Evolutionary conservation across 306 rosid species (phyloP).

Genomic region (Gynostemma pentaphyllum): DNA sequence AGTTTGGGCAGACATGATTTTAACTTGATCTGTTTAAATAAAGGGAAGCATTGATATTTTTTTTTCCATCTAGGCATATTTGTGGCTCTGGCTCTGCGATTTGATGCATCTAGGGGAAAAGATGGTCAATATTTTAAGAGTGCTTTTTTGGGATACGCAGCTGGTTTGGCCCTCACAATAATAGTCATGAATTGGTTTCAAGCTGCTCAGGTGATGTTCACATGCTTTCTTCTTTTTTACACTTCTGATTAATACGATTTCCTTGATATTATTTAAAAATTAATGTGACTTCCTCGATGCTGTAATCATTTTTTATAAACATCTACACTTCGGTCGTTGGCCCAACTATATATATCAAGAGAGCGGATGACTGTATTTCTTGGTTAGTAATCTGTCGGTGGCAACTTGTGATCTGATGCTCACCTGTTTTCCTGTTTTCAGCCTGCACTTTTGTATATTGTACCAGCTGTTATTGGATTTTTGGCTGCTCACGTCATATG

Average conservation of each 20-base stretch:
- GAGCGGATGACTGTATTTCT: background rate
- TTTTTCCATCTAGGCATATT: constrained; percentile 57
- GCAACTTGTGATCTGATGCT: constrained; percentile 3
- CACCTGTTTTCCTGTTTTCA: constrained; percentile 21
- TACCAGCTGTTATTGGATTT: constrained; percentile 85
- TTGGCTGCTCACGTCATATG: constrained; percentile 86
- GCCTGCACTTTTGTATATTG: constrained; percentile 96
- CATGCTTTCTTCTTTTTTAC: background rate
- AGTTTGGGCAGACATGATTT: background rate
- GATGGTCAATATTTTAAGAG: constrained; percentile 80
- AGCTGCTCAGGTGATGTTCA: constrained; percentile 85
- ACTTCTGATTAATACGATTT: background rate
- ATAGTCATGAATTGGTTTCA: constrained; percentile 99
- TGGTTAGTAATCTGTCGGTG: background rate
- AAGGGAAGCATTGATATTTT: background rate
- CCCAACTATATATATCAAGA: background rate
- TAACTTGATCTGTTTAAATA: too few relatives aligned
- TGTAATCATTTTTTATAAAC: background rate
- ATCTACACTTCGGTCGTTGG: background rate
- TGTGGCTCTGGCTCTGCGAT: constrained; percentile 93
- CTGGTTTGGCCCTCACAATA: constrained; percentile 81
- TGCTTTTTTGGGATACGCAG: constrained; percentile 77
- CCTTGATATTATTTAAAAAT: too few relatives aligned
- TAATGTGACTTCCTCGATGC: background rate
- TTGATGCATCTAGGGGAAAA: constrained; percentile 85